A percentile compares a stretch with the other conserved stretches of the same genome.
Conservation (phyloP, 306 rosid genomes). For the Sicyos edulis region DNA sequence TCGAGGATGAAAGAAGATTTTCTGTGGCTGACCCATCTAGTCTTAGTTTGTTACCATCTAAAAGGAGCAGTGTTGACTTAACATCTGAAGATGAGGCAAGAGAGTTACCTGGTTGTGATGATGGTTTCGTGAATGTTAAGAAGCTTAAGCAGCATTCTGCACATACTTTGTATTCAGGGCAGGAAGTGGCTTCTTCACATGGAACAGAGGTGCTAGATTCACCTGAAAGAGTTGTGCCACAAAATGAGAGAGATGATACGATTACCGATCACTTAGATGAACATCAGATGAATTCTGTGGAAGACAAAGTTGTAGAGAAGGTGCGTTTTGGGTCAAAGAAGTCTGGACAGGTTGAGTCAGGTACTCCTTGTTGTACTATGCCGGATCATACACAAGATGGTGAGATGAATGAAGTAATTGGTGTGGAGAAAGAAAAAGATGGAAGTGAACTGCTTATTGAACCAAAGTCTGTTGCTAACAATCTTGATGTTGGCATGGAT, state of each 20-base stretch:
- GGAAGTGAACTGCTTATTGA: constrained; percentile 21
- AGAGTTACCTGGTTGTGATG: constrained; percentile 26
- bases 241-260: constrained; percentile 19
- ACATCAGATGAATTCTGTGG: constrained; percentile 21
- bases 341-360: constrained; percentile 24
- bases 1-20: constrained; percentile 24
- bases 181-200: constrained; percentile 17
- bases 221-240: neutral
- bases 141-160: constrained; percentile 33
- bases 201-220: too few species aligned
- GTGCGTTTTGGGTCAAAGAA: constrained; percentile 25
- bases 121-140: constrained; percentile 30
- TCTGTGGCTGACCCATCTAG: constrained; percentile 19
- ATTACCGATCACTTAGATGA: neutral
- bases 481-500: constrained; percentile 30
- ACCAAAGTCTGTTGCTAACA: constrained; percentile 26
- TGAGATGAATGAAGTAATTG: constrained; percentile 13
- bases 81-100: constrained; percentile 25
- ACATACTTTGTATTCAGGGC: constrained; percentile 22
- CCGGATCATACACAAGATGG: neutral
- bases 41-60: constrained; percentile 29
- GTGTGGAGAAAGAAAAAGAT: constrained; percentile 20
- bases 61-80: constrained; percentile 28
- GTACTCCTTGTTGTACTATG: constrained; percentile 20
- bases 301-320: constrained; percentile 20